phyloP scores from a whole-genome alignment of 192 early-diverging fungal species.

The Ramicandelaber brevisporus region DNA sequence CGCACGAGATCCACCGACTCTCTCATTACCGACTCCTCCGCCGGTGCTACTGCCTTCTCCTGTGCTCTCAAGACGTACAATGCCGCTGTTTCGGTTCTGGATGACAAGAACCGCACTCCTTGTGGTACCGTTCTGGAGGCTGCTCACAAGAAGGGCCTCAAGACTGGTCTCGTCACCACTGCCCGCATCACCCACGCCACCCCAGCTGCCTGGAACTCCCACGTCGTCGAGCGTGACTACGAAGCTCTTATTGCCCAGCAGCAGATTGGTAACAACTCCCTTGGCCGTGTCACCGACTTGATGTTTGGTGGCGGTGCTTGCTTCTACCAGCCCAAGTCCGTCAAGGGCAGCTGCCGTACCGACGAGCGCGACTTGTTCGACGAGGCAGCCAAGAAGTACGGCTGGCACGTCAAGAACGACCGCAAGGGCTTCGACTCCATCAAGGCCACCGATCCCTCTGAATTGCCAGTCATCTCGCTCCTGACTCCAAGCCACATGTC shows the following conservation, averaged over 20 bases:
- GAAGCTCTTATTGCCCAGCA: constrained; percentile 73
- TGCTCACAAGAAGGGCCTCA: constrained; percentile 53
- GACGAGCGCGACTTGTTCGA: constrained; percentile 45
- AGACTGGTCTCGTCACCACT: constrained; percentile 80
- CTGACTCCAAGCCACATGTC: constrained; percentile 77
- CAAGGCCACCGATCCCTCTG: constrained; percentile 3
- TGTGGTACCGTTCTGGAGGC: constrained; percentile 90
- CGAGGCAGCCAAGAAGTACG: constrained; percentile 23
- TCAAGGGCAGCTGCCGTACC: constrained; percentile 36
- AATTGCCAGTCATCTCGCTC: constrained; percentile 44
- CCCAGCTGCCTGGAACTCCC: constrained; percentile 54
- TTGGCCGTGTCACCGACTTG: constrained; percentile 61
- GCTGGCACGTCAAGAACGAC: constrained; percentile 32
- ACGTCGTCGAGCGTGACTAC: constrained; percentile 51
- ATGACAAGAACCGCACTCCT: constrained; percentile 29
- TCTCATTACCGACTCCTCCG: constrained; percentile 85
- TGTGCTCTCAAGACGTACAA: constrained; percentile 85
- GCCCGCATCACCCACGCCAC: constrained; percentile 89
- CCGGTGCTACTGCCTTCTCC: constrained; percentile 89
- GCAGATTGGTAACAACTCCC: constrained; percentile 69
- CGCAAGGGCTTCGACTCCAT: constrained; percentile 36
- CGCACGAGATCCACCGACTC: constrained; percentile 61
- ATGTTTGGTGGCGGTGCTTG: constrained; percentile 83
- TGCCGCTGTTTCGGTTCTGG: constrained; percentile 60
- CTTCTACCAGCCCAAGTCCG: constrained; percentile 53